phyloP scores from a whole-genome alignment of 2,329 filamentous ascomycete genomes.

The Cladosporium sphaerospermum region DNA sequence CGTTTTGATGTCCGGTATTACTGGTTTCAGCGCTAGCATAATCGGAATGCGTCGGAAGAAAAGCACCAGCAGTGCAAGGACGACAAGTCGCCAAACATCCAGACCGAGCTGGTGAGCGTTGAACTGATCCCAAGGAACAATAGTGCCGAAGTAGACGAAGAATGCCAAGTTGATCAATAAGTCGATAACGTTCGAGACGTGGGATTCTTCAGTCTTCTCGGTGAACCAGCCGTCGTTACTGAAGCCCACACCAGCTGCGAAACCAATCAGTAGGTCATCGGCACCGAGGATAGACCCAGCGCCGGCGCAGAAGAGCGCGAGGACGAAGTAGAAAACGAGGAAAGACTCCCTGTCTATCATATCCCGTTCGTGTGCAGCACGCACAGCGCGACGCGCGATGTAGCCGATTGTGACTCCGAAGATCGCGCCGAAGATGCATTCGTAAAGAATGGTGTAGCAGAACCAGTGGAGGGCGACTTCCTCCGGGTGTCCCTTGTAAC shows the following conservation, averaged over 20 bases:
- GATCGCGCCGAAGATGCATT: conserved; percentile 86
- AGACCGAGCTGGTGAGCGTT: conserved; percentile 68
- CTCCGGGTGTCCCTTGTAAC: conserved; percentile 63
- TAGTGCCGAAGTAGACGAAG: conserved; percentile 95
- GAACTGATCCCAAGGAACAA: conserved; percentile 92
- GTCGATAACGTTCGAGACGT: conserved; percentile 99
- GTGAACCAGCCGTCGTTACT: conserved; percentile 99
- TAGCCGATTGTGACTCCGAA: conserved; percentile 88
- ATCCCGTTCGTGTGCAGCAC: conserved; percentile 73
- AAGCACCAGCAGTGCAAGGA: conserved; percentile 87
- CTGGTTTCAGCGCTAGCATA: conserved; percentile 83
- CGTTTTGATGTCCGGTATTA: conserved; percentile 95
- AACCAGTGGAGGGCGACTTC: conserved; percentile 80
- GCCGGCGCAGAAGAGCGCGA: conserved; percentile 91
- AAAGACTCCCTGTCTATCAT: conserved; percentile 95
- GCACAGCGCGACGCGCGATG: conserved; percentile 82
- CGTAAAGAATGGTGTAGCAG: conserved; percentile 83
- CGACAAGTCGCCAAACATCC: conserved; percentile 81
- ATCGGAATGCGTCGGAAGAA: conserved; percentile 93
- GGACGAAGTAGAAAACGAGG: conserved; percentile 95
- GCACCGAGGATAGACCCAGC: conserved; percentile 85
- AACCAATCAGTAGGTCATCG: conserved; percentile 90
- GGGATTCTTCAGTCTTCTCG: conserved; percentile 95
- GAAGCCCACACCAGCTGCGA: conserved; percentile 94
- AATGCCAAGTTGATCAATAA: conserved; percentile 93